Conservation (phyloP, 2,329 filamentous ascomycete genomes). For the Epichloe scottii region DNA sequence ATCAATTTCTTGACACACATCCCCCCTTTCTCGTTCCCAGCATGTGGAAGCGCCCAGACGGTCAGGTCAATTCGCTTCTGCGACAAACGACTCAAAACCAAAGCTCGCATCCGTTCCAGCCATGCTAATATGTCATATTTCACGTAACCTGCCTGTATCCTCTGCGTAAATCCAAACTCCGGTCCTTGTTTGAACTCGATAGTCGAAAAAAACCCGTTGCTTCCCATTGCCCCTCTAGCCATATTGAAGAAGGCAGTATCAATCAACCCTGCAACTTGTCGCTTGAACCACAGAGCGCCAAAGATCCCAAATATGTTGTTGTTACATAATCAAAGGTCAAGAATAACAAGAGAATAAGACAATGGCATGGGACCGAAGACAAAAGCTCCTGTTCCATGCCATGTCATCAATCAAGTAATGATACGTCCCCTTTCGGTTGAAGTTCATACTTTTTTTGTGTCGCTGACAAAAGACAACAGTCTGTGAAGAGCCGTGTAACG, state of each 20-base stretch:
- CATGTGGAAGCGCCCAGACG: not conserved
- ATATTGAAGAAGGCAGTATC: not conserved
- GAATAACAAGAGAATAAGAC: not conserved
- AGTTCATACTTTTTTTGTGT: not conserved
- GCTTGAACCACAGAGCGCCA: conserved; percentile 4
- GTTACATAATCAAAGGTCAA: conserved; percentile 17
- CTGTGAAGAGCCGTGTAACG: not conserved
- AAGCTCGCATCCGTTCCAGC: not conserved
- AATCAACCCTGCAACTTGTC: conserved; percentile 3
- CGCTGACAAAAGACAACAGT: not conserved
- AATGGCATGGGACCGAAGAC: not conserved
- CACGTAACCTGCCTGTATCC: conserved; percentile 8
- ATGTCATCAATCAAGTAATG: not conserved
- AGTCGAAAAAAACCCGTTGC: not conserved
- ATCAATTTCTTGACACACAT: not conserved
- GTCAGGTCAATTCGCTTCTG: not conserved
- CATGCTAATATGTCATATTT: conserved; percentile 9
- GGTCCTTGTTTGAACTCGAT: not conserved
- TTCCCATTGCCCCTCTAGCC: not conserved
- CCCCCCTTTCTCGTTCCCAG: not conserved
- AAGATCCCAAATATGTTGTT: conserved; percentile 14
- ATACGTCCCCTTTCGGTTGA: not conserved
- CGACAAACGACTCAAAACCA: not conserved
- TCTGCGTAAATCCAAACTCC: conserved; percentile 15
- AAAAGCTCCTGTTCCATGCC: not conserved